Percentiles rank a stretch among this genome's conserved stretches.
These are phyloP conservation scores for Clonostachys rosea DNA, from an alignment of 2,329 filamentous ascomycete genomes.

Conservation along the genomic window DNA sequence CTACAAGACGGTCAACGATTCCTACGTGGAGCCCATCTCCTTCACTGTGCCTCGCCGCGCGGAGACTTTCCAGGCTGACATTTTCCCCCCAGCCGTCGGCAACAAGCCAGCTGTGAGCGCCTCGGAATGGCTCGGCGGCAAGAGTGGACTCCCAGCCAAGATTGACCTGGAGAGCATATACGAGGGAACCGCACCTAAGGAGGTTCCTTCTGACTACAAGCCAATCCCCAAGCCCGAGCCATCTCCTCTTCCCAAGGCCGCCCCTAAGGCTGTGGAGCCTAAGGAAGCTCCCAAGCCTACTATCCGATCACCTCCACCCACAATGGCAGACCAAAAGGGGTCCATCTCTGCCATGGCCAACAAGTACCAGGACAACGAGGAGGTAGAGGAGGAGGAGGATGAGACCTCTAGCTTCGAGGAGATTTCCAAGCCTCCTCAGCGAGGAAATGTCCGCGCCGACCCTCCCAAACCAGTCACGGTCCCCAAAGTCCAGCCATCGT, in stretches of 20 bases:
- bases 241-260: conserved; percentile 36
- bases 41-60: conserved; percentile 94
- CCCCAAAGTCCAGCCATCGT: conserved; percentile 15
- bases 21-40: conserved; percentile 92
- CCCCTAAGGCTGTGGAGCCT: conserved; percentile 50
- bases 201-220: conserved; percentile 68
- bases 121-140: conserved; percentile 81
- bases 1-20: conserved; percentile 95
- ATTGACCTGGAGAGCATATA: conserved; percentile 92
- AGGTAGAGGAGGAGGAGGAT: conserved; percentile 59
- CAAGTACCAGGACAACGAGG: conserved; percentile 75
- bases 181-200: conserved; percentile 74
- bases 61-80: conserved; percentile 94
- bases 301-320: conserved; percentile 49
- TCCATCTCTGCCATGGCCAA: conserved; percentile 82
- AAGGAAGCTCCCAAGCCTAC: conserved; percentile 32
- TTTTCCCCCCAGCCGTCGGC: conserved; percentile 84
- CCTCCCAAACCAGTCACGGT: conserved; percentile 35
- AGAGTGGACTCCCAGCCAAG: conserved; percentile 80
- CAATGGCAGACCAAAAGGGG: conserved; percentile 78
- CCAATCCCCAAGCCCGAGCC: conserved; percentile 34
- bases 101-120: conserved; percentile 75
- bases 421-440: conserved; percentile 59
- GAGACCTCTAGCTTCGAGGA: conserved; percentile 85
- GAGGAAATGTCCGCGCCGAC: conserved; percentile 31